phyloP scores from a whole-genome alignment of 169 alveolate genomes.

The Cyclospora cayetanensis region DNA sequence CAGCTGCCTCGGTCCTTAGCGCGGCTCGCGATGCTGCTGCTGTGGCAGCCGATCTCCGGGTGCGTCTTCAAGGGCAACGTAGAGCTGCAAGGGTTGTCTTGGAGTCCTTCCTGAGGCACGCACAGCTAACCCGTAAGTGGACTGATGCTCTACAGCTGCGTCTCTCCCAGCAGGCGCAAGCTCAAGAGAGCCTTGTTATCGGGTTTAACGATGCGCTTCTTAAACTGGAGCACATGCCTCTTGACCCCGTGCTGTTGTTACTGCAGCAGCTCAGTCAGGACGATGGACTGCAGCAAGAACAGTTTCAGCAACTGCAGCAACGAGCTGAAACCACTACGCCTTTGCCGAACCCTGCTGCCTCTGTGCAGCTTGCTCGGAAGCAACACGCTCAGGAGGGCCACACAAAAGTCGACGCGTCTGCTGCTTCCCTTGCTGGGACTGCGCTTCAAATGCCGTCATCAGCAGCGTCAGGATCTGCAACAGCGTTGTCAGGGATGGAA shows the following conservation, averaged over 20 bases:
- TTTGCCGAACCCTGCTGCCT: neutral
- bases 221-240: conserved; percentile 11
- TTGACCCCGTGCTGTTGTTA: conserved; percentile 44
- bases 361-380: neutral
- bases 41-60: conserved; percentile 33
- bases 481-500: too few relatives aligned
- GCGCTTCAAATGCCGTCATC: neutral
- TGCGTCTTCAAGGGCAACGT: conserved; percentile 22
- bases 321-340: neutral
- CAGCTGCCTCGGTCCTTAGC: conserved; percentile 12
- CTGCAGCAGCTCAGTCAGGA: conserved; percentile 1
- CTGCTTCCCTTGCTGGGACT: neutral
- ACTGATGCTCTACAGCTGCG: conserved; percentile 16
- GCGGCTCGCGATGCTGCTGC: conserved; percentile 59
- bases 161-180: conserved; percentile 39
- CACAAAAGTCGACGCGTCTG: too few relatives aligned
- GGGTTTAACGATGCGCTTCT: neutral
- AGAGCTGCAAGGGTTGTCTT: conserved; percentile 7
- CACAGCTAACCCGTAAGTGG: conserved; percentile 36
- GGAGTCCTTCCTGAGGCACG: conserved; percentile 16
- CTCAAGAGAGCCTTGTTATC: neutral
- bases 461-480: neutral
- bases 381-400: too few relatives aligned
- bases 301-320: neutral
- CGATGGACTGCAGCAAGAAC: neutral